phyloP scores from a whole-genome alignment of 2,329 filamentous ascomycete species.

The Fusarium sp. region DNA sequence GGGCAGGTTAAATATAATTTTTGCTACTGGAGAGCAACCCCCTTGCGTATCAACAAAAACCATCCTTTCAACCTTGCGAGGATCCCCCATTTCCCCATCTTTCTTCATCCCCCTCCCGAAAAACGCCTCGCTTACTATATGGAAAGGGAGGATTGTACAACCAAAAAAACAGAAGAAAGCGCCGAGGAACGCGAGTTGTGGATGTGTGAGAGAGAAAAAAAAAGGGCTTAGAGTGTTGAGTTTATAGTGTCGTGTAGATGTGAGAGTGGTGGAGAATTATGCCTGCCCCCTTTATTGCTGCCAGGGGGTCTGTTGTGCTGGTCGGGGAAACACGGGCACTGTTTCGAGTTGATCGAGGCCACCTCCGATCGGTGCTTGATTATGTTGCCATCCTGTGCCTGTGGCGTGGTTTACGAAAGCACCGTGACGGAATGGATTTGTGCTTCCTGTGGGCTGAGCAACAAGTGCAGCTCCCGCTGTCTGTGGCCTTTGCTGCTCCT shows the following conservation, averaged over 20 bases:
- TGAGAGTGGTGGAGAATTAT: background rate
- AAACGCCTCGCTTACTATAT: conserved; percentile 49
- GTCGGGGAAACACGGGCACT: conserved; percentile 86
- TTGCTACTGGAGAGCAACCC: background rate
- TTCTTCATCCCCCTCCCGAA: conserved; percentile 37
- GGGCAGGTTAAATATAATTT: background rate
- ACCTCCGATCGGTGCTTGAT: conserved; percentile 82
- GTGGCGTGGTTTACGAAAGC: conserved; percentile 90
- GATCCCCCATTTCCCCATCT: conserved; percentile 34
- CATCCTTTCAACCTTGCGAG: conserved; percentile 16
- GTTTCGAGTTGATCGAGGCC: conserved; percentile 83
- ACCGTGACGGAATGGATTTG: conserved; percentile 94
- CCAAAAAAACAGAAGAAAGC: conserved; percentile 29
- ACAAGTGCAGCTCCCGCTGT: conserved; percentile 64
- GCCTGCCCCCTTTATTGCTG: conserved; percentile 57
- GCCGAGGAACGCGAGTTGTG: conserved; percentile 13
- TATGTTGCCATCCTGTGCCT: conserved; percentile 88
- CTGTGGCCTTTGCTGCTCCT: conserved; percentile 57
- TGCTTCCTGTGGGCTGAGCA: conserved; percentile 85
- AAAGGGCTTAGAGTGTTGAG: background rate
- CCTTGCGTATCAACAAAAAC: background rate
- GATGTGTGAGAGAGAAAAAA: conserved; percentile 4
- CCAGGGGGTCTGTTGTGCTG: conserved; percentile 72
- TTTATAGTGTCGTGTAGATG: background rate
- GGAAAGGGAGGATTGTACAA: conserved; percentile 38